Evolutionary conservation across 768 basidiomycete genomes (phyloP).

Genomic region (Phlebiopsis gigantea): DNA sequence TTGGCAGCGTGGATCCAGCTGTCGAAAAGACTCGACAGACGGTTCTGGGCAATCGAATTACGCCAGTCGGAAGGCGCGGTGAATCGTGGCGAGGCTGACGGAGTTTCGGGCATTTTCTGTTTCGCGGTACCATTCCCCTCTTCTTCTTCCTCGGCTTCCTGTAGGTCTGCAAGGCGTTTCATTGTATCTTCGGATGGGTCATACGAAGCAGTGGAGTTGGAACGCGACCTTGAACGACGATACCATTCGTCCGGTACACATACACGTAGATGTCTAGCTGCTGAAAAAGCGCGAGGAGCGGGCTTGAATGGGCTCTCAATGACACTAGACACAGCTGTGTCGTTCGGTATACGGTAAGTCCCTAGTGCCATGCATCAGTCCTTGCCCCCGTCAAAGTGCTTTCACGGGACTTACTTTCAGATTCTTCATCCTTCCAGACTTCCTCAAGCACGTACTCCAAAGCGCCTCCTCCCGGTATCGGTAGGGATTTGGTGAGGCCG

Average conservation of each 20-base stretch:
- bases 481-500: slow-evolving; percentile 60
- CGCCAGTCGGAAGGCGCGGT: slow-evolving; percentile 41
- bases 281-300: slow-evolving; percentile 13
- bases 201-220: slow-evolving; percentile 37
- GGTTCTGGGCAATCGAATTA: slow-evolving; percentile 48
- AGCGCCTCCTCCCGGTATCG: slow-evolving; percentile 60
- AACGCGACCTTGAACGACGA: slow-evolving; percentile 58
- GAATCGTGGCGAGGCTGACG: slow-evolving; percentile 13
- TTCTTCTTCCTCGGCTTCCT: slow-evolving; percentile 42
- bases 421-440: slow-evolving; percentile 47
- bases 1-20: slow-evolving; percentile 50
- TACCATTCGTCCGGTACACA: slow-evolving; percentile 82
- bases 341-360: slow-evolving; percentile 38
- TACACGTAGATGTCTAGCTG: slow-evolving; percentile 46
- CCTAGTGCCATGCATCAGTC: slow-evolving; percentile 25
- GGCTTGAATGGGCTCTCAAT: slow-evolving; percentile 29
- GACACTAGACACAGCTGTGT: slow-evolving; percentile 39
- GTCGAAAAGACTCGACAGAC: slow-evolving; percentile 63
- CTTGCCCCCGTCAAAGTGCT: neutral
- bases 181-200: slow-evolving; percentile 51
- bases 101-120: slow-evolving; percentile 22
- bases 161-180: slow-evolving; percentile 40
- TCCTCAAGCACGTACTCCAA: slow-evolving; percentile 76
- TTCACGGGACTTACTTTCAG: slow-evolving; percentile 42
- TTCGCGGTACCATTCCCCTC: slow-evolving; percentile 63